Base-by-base conservation (phyloP, 2,329 filamentous ascomycete genomes). In the Magnaporthales sp. region DNA sequence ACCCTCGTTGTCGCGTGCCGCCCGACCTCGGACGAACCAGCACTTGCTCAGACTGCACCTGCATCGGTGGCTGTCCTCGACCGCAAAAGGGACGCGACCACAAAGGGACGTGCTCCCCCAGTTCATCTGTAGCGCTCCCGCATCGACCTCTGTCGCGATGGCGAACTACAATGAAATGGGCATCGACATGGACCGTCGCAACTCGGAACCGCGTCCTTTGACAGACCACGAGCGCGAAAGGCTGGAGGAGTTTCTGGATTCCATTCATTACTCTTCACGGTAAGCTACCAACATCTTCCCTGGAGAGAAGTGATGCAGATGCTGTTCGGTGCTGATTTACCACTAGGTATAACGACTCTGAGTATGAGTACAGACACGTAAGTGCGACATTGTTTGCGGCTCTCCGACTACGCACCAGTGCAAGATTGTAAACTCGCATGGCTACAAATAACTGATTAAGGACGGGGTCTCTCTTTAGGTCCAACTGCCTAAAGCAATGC, bases 401-500 rank as follows among this genome's bases (percentile, higher is more conserved):
- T 61, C 24, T 24, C 22, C 10, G 19, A 15, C 30, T 9, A 38
- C 30, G 24, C 62, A 26, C 22, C 10, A n/a, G 38, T 7, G 6
- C 6, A n/a, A 51, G 15, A 51, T 8, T 51, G 38, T 7, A 7
- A 19, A 15, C 15, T 51, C 19, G 38, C 4, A 51, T n/a, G 32
- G 38, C 15, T n/a, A 19, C 19, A 51, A 51, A 51, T 51, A 19
- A n/a, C n/a, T 51, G 9, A 51, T 19, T 2, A n/a, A 51, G 19
- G 5, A 51, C 5, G 38, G 38, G 27, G 7, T 26, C 6, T 30
- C 30, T 4, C 26, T 24, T 24, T 24, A 65, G 63, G 63, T 99
- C 67, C 93, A 97, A 79, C 87, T 99, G 31, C 95, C 95, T 60
- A 99, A 99, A 81, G 89, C 92, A 72, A 99, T 99, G 95, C 88